Base-by-base conservation (phyloP, 2,329 filamentous ascomycete species). In the Mariannaea elegans region DNA sequence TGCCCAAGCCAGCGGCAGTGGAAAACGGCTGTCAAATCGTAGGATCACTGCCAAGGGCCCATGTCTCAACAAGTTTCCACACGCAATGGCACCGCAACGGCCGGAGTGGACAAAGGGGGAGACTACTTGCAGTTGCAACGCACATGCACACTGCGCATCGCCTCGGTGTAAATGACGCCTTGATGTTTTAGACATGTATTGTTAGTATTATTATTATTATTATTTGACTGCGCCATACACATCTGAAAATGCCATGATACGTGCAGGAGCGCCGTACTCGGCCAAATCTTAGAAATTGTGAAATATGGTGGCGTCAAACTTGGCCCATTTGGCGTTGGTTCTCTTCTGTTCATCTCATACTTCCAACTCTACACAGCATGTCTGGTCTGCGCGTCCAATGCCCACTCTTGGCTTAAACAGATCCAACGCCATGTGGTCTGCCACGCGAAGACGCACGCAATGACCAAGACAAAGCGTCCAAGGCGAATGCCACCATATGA, bases 31-130 rank as follows among this genome's bases (percentile, higher is more conserved):
- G 47, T 27, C 39, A 58, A 58, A 58, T 52, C 55, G 41, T 46
- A 38, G 45, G 27, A 51, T 58, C 47, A 39, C 34, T 27, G 34
- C 29, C 55, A 41, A 39, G 41, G 49, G 16, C 57, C 56, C 57
- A 63, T 63, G 64, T 62, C 36, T 31, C 36, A 21, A 31, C 12
- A n/a, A 39, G 54, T 57, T 56, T 46, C 66, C 67, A 70, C 65
- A 45, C 59, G 47, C 41, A 19, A 68, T 69, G 67, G 14, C 42
- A 68, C 67, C 56, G 67, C 62, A 52, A 53, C 67, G 56, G 65
- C 49, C 48, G 32, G 39, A 42, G 42, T 31, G 53, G 51, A 19
- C 45, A 50, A 55, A 34, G 45, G 53, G 24, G 42, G 23, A n/a
- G 14, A 36, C 32, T 13, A 36, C 6, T 41, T 34, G 27, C 44